Conservation (phyloP, 345 rosid genomes). For the Fremontodendron californicum region DNA sequence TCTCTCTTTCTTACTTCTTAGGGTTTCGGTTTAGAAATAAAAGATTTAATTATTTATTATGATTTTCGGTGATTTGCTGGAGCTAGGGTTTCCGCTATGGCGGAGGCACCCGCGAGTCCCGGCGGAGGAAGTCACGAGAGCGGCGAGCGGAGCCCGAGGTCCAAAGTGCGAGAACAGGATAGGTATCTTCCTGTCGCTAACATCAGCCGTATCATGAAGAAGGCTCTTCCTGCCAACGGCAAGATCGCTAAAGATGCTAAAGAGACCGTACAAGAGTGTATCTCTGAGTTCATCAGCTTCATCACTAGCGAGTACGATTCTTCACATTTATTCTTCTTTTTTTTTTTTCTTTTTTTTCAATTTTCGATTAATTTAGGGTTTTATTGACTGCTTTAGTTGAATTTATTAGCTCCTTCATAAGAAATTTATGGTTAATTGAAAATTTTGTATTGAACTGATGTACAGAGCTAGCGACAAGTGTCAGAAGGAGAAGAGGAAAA, state of each 20-base stretch:
- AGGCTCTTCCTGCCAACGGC: conserved; percentile 84
- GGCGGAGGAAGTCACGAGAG: conserved; percentile 78
- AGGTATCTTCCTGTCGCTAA: conserved; percentile 91
- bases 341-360: no score
- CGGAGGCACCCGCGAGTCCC: conserved; percentile 40
- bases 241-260: conserved; percentile 94
- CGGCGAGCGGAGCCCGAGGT: conserved; percentile 86
- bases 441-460: conserved; percentile 19
- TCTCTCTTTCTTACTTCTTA: no score
- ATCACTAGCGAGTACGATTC: conserved; percentile 83
- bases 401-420: no score
- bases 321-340: not conserved
- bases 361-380: not conserved
- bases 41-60: not conserved
- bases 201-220: conserved; percentile 91
- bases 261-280: conserved; percentile 93
- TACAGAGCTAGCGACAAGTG: conserved; percentile 94
- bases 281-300: conserved; percentile 93
- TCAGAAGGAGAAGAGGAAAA: conserved; percentile 95
- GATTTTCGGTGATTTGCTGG: not conserved
- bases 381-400: no score
- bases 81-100: conserved; percentile 15
- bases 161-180: conserved; percentile 83
- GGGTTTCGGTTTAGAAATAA: no score
- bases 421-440: not conserved